These are phyloP conservation scores for Debaryomyces castellii DNA, from an alignment of 805 yeast genomes.

Conservation along the genomic window DNA sequence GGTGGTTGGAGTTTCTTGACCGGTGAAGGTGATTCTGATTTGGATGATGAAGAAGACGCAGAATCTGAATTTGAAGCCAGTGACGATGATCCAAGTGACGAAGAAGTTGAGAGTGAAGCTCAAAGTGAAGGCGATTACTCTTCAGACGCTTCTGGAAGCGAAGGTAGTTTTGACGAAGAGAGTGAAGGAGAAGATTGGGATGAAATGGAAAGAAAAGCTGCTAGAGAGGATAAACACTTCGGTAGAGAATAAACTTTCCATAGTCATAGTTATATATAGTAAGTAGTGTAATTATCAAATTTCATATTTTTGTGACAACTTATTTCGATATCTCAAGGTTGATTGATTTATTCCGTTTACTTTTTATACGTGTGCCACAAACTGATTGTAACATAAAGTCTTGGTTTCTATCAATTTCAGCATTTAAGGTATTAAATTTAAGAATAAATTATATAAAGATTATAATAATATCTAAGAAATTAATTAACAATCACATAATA, in stretches of 20 bases:
- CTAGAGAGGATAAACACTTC: constrained; percentile 39
- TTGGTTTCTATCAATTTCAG: neutral
- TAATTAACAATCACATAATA: neutral
- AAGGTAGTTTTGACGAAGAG: constrained; percentile 35
- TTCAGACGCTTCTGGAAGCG: constrained; percentile 37
- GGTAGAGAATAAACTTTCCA: constrained; percentile 22
- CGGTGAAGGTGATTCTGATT: constrained; percentile 76
- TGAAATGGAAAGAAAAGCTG: constrained; percentile 59
- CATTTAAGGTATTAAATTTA: neutral
- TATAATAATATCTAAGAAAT: neutral
- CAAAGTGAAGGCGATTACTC: constrained; percentile 39
- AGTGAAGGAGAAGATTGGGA: constrained; percentile 58
- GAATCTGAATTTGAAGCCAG: constrained; percentile 70
- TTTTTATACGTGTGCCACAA: constrained; percentile 1
- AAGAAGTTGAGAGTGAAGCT: constrained; percentile 57
- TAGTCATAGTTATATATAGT: neutral
- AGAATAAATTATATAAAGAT: neutral
- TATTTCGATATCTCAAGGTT: neutral
- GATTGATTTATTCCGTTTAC: neutral
- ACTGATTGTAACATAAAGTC: neutral
- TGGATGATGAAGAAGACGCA: constrained; percentile 63
- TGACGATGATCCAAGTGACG: constrained; percentile 62
- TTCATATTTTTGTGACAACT: neutral
- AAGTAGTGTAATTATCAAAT: neutral
- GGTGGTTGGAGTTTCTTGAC: constrained; percentile 97